Evolutionary conservation across 2,329 filamentous ascomycete genomes (phyloP).

Genomic region (Lachnellula suecica): DNA sequence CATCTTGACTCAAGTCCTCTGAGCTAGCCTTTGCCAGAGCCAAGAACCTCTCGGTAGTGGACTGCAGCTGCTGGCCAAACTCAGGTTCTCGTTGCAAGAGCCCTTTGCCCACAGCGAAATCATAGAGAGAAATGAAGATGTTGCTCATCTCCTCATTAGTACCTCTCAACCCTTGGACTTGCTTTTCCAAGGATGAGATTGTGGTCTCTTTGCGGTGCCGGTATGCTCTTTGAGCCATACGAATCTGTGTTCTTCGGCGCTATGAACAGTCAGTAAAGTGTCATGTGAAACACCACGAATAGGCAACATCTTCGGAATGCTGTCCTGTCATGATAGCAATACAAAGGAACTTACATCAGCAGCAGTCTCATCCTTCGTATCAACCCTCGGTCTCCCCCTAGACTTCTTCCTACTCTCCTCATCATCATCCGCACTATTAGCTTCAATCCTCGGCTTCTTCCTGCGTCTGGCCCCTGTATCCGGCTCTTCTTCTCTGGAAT

Average conservation of each 20-base stretch:
- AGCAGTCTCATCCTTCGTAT: constrained; percentile 75
- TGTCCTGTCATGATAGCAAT: too few species aligned
- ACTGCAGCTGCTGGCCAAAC: constrained; percentile 55
- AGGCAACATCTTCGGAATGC: too few species aligned
- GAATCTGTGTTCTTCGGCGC: constrained; percentile 84
- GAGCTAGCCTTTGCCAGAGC: constrained; percentile 48
- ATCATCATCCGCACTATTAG: constrained; percentile 37
- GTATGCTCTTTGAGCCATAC: constrained; percentile 82
- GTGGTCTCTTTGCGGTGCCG: constrained; percentile 81
- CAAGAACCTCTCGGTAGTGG: constrained; percentile 58
- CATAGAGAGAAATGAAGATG: constrained; percentile 66
- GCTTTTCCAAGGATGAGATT: constrained; percentile 69
- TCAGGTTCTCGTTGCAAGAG: constrained; percentile 56
- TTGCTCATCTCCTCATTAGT: constrained; percentile 73
- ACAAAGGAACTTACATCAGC: constrained; percentile 78
- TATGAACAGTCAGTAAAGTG: constrained; percentile 33
- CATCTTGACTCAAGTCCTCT: constrained; percentile 35
- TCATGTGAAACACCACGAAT: too few species aligned
- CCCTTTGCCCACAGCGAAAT: constrained; percentile 58
- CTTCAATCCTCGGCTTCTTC: constrained; percentile 33
- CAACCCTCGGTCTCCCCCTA: constrained; percentile 72
- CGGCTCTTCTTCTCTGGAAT: constrained; percentile 21
- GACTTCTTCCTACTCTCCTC: constrained; percentile 57
- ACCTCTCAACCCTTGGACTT: constrained; percentile 67
- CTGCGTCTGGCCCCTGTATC: constrained; percentile 32